phyloP scores from a whole-genome alignment of 2,329 filamentous ascomycete species.

The Fusarium odoratissimum region DNA sequence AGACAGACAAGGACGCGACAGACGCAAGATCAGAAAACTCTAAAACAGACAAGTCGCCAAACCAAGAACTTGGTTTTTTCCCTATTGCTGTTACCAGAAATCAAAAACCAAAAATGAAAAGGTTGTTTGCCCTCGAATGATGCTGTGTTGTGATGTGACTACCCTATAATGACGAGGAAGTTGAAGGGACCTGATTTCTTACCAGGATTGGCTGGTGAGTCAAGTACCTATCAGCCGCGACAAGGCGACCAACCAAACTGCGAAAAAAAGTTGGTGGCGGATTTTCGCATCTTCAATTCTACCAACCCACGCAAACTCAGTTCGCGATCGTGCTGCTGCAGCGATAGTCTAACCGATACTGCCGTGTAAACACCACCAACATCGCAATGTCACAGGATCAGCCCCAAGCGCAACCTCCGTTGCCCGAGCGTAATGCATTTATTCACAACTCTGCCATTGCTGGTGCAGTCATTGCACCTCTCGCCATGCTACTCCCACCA shows the following conservation, averaged over 20 bases:
- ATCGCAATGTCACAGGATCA: constrained; percentile 47
- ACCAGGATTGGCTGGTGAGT: neutral
- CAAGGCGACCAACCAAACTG: constrained; percentile 9
- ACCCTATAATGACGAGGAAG: neutral
- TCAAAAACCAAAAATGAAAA: neutral
- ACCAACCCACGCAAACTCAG: neutral
- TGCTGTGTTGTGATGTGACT: neutral
- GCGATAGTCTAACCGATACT: neutral
- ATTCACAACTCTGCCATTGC: constrained; percentile 62
- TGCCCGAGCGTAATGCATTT: constrained; percentile 51
- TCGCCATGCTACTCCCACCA: constrained; percentile 63
- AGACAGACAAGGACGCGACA: neutral
- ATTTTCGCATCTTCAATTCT: constrained; percentile 23
- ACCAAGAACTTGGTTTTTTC: neutral
- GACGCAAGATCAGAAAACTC: neutral
- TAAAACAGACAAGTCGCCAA: neutral
- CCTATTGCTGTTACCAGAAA: neutral
- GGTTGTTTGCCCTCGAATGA: neutral
- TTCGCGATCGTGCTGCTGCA: constrained; percentile 4
- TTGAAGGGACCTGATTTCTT: neutral
- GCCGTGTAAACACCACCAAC: neutral
- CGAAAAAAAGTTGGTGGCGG: constrained; percentile 28
- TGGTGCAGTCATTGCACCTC: constrained; percentile 59
- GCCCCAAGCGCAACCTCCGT: constrained; percentile 38
- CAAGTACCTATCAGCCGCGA: neutral